phyloP scores from a whole-genome alignment of 2,329 filamentous ascomycete genomes.

The Penicillium sp. region DNA sequence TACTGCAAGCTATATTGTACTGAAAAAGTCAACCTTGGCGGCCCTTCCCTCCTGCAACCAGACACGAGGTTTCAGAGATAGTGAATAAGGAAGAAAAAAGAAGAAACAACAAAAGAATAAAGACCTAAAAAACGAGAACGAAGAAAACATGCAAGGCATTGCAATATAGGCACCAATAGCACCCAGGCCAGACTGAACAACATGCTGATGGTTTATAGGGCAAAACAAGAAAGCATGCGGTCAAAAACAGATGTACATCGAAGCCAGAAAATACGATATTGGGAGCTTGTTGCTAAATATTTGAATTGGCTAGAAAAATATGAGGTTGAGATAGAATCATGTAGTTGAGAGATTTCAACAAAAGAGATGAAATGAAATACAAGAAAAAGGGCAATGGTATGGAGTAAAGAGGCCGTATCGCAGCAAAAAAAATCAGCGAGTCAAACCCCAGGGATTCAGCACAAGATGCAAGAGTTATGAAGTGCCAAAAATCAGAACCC shows the following conservation, averaged over 20 bases:
- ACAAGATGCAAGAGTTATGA: slow-evolving; percentile 22
- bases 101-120: no score
- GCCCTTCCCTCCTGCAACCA: neutral
- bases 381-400: slow-evolving; percentile 31
- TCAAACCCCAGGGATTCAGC: slow-evolving; percentile 19
- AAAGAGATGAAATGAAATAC: slow-evolving; percentile 34
- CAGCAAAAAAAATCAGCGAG: slow-evolving; percentile 21
- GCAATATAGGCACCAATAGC: neutral
- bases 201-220: neutral
- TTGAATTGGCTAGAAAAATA: slow-evolving; percentile 32
- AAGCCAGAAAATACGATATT: slow-evolving; percentile 13
- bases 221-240: neutral
- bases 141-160: neutral
- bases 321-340: slow-evolving; percentile 21
- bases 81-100: neutral
- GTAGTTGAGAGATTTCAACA: slow-evolving; percentile 31
- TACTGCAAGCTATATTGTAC: neutral
- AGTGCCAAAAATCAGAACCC: slow-evolving; percentile 5
- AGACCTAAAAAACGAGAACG: neutral
- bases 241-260: neutral
- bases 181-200: neutral
- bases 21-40: neutral
- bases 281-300: slow-evolving; percentile 27
- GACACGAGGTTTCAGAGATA: neutral
- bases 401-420: slow-evolving; percentile 19